Conservation (phyloP, 768 basidiomycete species). For the Termitomyces sp. region DNA sequence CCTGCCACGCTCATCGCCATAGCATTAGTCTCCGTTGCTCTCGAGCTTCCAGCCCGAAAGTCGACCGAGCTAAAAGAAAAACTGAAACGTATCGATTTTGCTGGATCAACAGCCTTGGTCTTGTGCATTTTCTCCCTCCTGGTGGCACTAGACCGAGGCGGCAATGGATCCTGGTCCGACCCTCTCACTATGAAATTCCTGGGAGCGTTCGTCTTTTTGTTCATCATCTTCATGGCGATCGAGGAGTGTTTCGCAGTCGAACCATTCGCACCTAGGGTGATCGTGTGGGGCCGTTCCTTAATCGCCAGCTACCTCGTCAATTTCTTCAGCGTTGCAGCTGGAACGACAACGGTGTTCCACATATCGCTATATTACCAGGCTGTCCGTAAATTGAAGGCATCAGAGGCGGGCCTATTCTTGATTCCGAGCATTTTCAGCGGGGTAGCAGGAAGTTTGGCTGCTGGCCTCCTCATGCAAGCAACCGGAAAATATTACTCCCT, state of each 20-base stretch:
- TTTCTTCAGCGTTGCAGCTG: conserved; percentile 44
- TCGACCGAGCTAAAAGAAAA: conserved; percentile 39
- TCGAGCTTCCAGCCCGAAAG: conserved; percentile 40
- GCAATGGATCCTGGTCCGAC: conserved; percentile 41
- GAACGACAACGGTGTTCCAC: conserved; percentile 42
- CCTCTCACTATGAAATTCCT: conserved; percentile 29
- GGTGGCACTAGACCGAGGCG: conserved; percentile 47
- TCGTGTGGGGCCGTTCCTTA: conserved; percentile 40
- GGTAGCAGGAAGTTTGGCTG: conserved; percentile 41
- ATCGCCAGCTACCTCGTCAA: conserved; percentile 54
- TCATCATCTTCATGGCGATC: conserved; percentile 32
- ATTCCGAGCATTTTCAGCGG: conserved; percentile 40
- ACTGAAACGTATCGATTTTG: conserved; percentile 55
- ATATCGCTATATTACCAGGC: conserved; percentile 53
- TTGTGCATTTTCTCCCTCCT: conserved; percentile 49
- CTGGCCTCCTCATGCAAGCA: conserved; percentile 48
- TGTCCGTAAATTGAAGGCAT: conserved; percentile 38
- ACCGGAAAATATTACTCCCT: conserved; percentile 50
- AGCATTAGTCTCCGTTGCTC: conserved; percentile 38
- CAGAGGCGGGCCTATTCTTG: conserved; percentile 43
- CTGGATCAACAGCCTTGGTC: conserved; percentile 50
- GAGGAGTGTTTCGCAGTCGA: conserved; percentile 46
- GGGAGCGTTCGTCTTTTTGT: conserved; percentile 23
- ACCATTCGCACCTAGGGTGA: conserved; percentile 49
- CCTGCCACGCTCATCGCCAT: conserved; percentile 49